Base-by-base conservation (phyloP, 2,329 filamentous ascomycete species). In the Zasmidium cellare region DNA sequence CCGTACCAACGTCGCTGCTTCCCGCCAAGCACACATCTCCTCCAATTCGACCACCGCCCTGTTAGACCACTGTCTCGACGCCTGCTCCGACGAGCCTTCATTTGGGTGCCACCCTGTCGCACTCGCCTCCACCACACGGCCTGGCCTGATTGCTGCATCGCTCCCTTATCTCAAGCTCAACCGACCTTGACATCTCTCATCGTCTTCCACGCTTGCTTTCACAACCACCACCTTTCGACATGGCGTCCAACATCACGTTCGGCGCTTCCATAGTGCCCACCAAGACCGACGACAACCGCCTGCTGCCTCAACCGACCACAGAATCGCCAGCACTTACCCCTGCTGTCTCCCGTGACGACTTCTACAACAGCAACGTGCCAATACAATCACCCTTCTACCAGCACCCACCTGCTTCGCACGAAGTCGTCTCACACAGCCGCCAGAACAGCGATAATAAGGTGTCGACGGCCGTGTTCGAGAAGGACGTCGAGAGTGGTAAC, bases 361-460 rank as follows among this genome's bases (percentile, higher is more conserved):
- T 59, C 64, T 64, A 70, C 53, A 68, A 71, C 18, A 74, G 76
- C 55, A 75, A 63, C 11, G 54, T 65, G 12, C 66, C 69, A 11
- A 60, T 76, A 23, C 75, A 77, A 71, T 77, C 76, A 35, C 75
- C 77, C 53, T 79, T 80, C 71, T 80, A 79, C 73, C 73, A 74
- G 58, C 78, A 80, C 68, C 76, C 76, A 23, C 74, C 77, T 19
- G 74, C 75, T 57, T 78, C 76, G n/a, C 69, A 77, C 68, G 74
- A 76, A 51, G 62, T 65, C 47, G 59, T 67, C 6, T 48, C 53
- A 16, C 56, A 64, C 48, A 60, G 41, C 53, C 44, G 70, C 59
- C 67, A 74, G 71, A 62, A 65, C 65, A 24, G 69, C 11, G 64
- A 60, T 47, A 53, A 46, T 50, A 60, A 56, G 54, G 64, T 63